phyloP scores from a whole-genome alignment of 163 green algal species.

The Dunaliella salina region DNA sequence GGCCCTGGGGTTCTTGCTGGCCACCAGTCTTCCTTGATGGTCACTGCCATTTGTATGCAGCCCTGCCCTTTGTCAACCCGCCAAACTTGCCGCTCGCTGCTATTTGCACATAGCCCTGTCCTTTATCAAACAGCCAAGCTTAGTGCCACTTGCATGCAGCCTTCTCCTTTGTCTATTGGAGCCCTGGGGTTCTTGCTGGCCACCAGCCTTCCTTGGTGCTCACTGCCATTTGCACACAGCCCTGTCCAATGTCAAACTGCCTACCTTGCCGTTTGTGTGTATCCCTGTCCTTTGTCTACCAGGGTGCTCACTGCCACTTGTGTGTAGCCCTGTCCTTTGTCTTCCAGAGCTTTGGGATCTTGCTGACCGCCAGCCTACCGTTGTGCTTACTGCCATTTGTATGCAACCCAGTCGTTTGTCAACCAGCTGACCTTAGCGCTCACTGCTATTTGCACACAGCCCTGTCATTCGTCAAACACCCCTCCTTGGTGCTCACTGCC shows the following conservation, averaged over 20 bases:
- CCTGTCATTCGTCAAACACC: not conserved
- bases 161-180: not conserved
- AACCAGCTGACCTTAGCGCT: not conserved
- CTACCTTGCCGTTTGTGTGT: not conserved
- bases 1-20: not conserved
- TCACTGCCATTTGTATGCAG: not conserved
- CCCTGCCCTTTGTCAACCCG: no score
- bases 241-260: not conserved
- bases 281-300: not conserved
- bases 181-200: no score
- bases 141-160: not conserved
- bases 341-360: not conserved
- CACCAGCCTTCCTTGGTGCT: not conserved
- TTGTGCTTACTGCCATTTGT: not conserved
- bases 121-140: not conserved
- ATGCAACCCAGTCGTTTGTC: not conserved
- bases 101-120: not conserved
- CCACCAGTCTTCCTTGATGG: not conserved
- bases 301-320: not conserved
- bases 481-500: not conserved
- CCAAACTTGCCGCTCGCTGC: not conserved
- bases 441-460: not conserved
- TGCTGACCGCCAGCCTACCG: not conserved
- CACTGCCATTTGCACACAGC: not conserved
- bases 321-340: not conserved